A percentile compares a stretch with the other conserved stretches of the same genome.
Conservation (phyloP, 73 alveolate species). For the Uronychia binucleata region DNA sequence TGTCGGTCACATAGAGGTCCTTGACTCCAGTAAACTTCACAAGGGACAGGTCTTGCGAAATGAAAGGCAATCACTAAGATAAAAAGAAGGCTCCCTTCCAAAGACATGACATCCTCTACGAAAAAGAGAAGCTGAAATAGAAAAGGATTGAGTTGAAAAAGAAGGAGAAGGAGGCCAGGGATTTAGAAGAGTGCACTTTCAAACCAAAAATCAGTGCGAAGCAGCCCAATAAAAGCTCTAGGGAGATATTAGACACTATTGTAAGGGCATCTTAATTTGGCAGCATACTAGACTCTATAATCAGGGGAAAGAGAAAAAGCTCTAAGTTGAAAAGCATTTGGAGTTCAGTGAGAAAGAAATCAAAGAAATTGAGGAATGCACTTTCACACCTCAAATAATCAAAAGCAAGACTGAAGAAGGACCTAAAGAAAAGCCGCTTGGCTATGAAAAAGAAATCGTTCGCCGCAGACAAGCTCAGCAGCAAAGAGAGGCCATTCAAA, state of each 20-base stretch:
- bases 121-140: background rate
- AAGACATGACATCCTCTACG: background rate
- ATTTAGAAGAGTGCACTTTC: background rate
- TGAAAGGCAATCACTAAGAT: too few relatives aligned
- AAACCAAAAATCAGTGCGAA: background rate
- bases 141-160: background rate
- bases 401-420: background rate
- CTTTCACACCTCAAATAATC: background rate
- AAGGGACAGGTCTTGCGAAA: too few relatives aligned
- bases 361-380: background rate
- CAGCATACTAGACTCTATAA: background rate
- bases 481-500: background rate
- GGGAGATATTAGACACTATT: background rate
- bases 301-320: background rate
- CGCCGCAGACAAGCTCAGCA: background rate
- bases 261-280: background rate
- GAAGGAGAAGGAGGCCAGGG: background rate
- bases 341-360: background rate
- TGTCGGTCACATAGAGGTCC: too few relatives aligned
- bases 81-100: too few relatives aligned
- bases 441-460: background rate
- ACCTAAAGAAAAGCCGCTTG: background rate
- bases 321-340: background rate
- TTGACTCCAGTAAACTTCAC: too few relatives aligned
- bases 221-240: background rate